Evolutionary conservation across 768 basidiomycete genomes (phyloP), one percentile per base, ranked within the genome.

Genomic region (Mycena polygramma): DNA sequence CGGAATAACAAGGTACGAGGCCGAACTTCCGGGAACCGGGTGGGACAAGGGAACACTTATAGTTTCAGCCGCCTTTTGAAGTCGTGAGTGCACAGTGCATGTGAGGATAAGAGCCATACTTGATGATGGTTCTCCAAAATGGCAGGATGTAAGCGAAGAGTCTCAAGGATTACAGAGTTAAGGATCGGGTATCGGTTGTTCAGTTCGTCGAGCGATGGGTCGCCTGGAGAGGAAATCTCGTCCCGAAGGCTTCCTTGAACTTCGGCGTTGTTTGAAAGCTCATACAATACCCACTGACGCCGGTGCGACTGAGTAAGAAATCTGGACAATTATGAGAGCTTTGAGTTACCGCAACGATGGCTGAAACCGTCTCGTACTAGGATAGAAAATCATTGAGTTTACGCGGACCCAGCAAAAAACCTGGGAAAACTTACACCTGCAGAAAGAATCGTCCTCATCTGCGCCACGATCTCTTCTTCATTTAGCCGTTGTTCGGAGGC

Each of bases 111-210:
- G 35, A 36, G 45, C 74, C 71, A 58, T 46, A 86, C 89, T 80
- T 89, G 87, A 65, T 92, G 90, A 73, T 91, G 88, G 71, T 91
- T 91, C 76, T 91, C 90, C 36, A 89, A 75, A 41, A 92, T 85
- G 1, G 90, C 84, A 20, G 91, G 87, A 73, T 91, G 89, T 54
- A 91, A 76, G 36, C 91, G 86, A 20, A 92, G 79, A 4, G 87
- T 87, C 77, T 92, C 91, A 73, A 87, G 87, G 53, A 92, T 66
- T 11, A 90, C 86, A 2, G 90, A 88, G 60, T 92, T 88, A 20
- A 93, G 82, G 51, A 91, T 81, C 1, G 89, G 87, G 68, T 83
- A 85, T 49, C 82, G 79, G 71, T 78, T 81, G 61, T 85, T 86
- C 63, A 90, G 74, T 35, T 84, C 81, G 51, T 90, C 89, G 58